Base-by-base conservation (phyloP, 257 asterid species). In the Ajuga chamaepitys region DNA sequence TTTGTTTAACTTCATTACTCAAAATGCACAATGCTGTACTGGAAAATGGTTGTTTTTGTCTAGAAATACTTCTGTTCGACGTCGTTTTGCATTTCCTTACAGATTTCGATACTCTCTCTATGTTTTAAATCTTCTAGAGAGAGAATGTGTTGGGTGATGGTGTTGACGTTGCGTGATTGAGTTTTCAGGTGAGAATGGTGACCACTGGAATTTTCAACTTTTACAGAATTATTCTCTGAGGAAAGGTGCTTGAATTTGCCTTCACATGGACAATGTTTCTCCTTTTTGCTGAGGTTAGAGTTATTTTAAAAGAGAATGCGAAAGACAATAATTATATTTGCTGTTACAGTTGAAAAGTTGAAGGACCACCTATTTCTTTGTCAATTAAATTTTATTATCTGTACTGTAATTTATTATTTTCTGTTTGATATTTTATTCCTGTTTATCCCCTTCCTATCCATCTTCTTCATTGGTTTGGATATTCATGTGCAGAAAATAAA, bases 181-280 rank as follows among this genome's bases (percentile, higher is more conserved):
- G 57, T 57, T 78, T 71, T 32, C 72, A 73, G 82, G 74, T 66
- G 68, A 70, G 68, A 77, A 77, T 79, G 77, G 76, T 58, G 80
- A 24, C 51, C 52, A 48, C 24, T 77, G 80, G 72, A 35, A 66
- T 46, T 18, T 76, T 62, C 78, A 58, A 48, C 70, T 72, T 77
- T 80, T 76, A 76, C 72, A 7, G 60, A 57, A 62, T 45, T 77
- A 12, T 77, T 80, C 69, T 54, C 60, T 64, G 79, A 71, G 58
- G 11, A 75, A 77, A 71, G 81, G 73, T 63, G 63, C 26, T 67
- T 54, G 66, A 41, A 38, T 60, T n/a, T 26, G 21, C 32, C 34
- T 64, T 70, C 70, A 24, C 59, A 55, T 42, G 65, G 72, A 60
- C 44, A 63, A 71, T 51, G 60, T 42, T 70, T 60, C 32, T 22